Base-by-base conservation (phyloP, 2,329 filamentous ascomycete genomes). In the Cryphonectria japonica region DNA sequence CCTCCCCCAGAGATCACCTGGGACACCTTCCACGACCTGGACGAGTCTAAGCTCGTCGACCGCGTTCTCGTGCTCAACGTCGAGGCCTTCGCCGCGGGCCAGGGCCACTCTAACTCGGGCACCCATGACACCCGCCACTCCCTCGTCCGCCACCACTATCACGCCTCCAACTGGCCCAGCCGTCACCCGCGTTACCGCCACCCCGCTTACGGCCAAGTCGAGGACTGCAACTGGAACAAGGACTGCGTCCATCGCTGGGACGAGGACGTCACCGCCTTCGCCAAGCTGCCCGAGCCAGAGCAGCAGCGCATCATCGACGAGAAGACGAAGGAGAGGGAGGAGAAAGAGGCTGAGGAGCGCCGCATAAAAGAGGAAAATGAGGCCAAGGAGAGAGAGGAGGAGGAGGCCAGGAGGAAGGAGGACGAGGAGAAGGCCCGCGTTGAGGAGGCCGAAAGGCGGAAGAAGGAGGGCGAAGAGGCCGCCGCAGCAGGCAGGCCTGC, bases 71-170 rank as follows among this genome's bases (percentile, higher is more conserved):
- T 92, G 0, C 84, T 92, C 26, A 90, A 89, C 1, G 89, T 92
- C 3, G 90, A 93, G 79, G 90, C 90, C 0, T 93, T 93, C 75
- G 91, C 91, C 29, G 91, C 91, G 0, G 90, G 90, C 19, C 90
- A 92, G 78, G 91, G 91, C 14, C 91, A 93, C 78, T 92, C 91
- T 0, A 87, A 93, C 77, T 92, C 90, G 0, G 91, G 90, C 22
- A 92, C 90, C 75, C 91, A 93, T 78, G 86, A 90, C 66, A 85
- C 89, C 0, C 84, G 89, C 68, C 85, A 85, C 22, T 91, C 91
- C 1, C 82, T 93, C 1, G 90, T 93, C 29, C 91, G 89, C 78
- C 91, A 93, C 77, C 90, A 92, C 78, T 93, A 92, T 76, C 91
- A 93, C 78, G 91, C 91, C 0, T 93, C 90, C 0, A 87, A 88